Conservation (phyloP, 164 flowering plant genomes). For the Annona cherimola region DNA sequence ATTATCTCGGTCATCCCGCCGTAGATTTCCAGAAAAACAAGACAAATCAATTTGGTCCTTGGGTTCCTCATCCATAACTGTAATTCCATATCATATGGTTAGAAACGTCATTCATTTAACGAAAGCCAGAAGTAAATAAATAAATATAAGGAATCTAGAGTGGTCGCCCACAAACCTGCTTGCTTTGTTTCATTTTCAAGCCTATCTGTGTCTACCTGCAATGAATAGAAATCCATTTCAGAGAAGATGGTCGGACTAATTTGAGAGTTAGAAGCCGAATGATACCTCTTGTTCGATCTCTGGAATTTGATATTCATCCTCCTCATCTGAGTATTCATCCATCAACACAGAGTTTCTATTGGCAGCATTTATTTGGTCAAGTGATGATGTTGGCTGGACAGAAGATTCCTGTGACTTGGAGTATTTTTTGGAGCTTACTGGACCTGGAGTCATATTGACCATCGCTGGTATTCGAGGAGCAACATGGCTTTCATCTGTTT, state of each 20-base stretch:
- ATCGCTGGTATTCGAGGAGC: conserved; percentile 87
- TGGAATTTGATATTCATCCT: conserved; percentile 75
- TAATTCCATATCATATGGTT: conserved; percentile 7
- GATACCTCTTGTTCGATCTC: conserved; percentile 82
- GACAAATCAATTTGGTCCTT: conserved; percentile 69
- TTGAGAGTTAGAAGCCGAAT: conserved; percentile 1
- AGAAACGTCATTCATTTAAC: conserved; percentile 6
- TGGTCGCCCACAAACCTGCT: conserved; percentile 41
- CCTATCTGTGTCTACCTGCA: conserved; percentile 43
- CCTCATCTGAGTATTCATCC: conserved; percentile 96
- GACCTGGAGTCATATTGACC: conserved; percentile 81
- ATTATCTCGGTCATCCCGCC: conserved; percentile 73
- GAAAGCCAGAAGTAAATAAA: not conserved
- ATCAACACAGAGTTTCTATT: conserved; percentile 64
- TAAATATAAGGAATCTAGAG: not conserved
- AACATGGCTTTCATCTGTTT: conserved; percentile 77
- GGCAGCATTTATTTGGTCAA: conserved; percentile 54
- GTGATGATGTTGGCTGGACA: conserved; percentile 34
- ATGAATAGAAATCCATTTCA: conserved; percentile 13
- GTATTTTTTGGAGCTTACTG: conserved; percentile 50
- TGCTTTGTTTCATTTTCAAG: conserved; percentile 46
- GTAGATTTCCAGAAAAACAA: conserved; percentile 73
- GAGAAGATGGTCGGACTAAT: not conserved
- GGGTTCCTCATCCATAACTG: conserved; percentile 72
- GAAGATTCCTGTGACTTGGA: conserved; percentile 40